phyloP scores from a whole-genome alignment of 148 eudicot genomes.

The Arctostaphylos glauca region DNA sequence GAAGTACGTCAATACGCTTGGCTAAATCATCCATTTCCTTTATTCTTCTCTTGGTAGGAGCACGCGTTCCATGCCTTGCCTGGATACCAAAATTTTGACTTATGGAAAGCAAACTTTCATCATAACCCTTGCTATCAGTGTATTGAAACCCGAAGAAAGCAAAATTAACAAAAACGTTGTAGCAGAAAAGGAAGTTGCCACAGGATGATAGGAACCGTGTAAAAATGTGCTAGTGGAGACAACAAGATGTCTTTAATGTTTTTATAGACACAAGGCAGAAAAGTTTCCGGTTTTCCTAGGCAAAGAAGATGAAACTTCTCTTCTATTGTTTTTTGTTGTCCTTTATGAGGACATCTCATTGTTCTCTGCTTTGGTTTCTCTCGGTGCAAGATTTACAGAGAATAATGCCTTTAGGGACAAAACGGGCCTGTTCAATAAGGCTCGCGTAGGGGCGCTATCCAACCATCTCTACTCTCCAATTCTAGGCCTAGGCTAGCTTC shows the following conservation, averaged over 20 bases:
- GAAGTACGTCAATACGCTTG: conserved; percentile 47
- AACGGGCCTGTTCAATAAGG: not conserved
- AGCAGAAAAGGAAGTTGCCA: not conserved
- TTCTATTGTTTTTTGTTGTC: not conserved
- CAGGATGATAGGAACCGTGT: not conserved
- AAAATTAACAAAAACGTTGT: not conserved
- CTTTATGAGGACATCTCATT: not conserved
- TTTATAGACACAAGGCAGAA: not conserved
- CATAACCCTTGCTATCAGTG: not conserved
- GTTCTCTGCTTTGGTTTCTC: not conserved
- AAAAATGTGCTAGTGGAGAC: not conserved
- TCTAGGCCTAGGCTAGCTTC: not conserved
- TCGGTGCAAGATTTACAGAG: not conserved
- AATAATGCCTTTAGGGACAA: not conserved
- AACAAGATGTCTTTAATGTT: not conserved
- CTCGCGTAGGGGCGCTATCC: not conserved
- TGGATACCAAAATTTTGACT: conserved; percentile 26
- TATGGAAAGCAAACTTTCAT: not conserved
- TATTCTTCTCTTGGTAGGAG: conserved; percentile 85
- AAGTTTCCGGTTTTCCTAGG: not conserved
- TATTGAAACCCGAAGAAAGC: not conserved
- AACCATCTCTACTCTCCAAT: not conserved
- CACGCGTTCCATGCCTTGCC: conserved; percentile 98
- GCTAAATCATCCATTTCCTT: conserved; percentile 63
- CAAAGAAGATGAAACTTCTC: not conserved